Evolutionary conservation across 805 yeast species (phyloP).

Genomic region (Candida glaebosa): DNA sequence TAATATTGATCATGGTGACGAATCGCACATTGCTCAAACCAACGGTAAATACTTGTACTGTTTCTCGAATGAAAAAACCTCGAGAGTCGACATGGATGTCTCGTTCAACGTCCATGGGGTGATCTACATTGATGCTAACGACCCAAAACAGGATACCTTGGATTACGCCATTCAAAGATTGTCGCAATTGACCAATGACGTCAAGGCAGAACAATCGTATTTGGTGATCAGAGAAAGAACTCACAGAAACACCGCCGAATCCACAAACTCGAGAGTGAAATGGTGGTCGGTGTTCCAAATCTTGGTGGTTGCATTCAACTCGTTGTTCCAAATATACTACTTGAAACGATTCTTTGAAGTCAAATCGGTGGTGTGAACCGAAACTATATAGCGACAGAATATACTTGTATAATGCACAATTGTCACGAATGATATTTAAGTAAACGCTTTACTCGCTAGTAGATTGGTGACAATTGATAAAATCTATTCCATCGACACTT

Average conservation of each 20-base stretch:
- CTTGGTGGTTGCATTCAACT: slow-evolving; percentile 77
- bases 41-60: slow-evolving; percentile 83
- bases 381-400: too few relatives aligned
- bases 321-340: slow-evolving; percentile 90
- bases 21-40: slow-evolving; percentile 58
- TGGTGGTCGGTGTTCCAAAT: slow-evolving; percentile 97
- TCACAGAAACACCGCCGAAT: slow-evolving; percentile 97
- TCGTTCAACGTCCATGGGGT: slow-evolving; percentile 95
- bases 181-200: slow-evolving; percentile 73
- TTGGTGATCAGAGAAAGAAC: slow-evolving; percentile 94
- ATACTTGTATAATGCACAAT: too few relatives aligned
- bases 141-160: slow-evolving; percentile 71
- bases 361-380: slow-evolving; percentile 68
- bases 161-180: slow-evolving; percentile 81
- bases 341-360: slow-evolving; percentile 95
- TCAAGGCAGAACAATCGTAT: slow-evolving; percentile 89
- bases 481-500: too few relatives aligned
- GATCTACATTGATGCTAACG: slow-evolving; percentile 75
- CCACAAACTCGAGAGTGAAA: slow-evolving; percentile 93
- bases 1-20: slow-evolving; percentile 78
- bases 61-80: slow-evolving; percentile 81
- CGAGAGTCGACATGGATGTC: slow-evolving; percentile 77
- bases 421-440: too few relatives aligned
- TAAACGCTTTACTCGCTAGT: too few relatives aligned
- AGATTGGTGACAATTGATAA: too few relatives aligned